phyloP scores from a whole-genome alignment of 805 yeast species.

The Wickerhamomyces subpelliculosus region DNA sequence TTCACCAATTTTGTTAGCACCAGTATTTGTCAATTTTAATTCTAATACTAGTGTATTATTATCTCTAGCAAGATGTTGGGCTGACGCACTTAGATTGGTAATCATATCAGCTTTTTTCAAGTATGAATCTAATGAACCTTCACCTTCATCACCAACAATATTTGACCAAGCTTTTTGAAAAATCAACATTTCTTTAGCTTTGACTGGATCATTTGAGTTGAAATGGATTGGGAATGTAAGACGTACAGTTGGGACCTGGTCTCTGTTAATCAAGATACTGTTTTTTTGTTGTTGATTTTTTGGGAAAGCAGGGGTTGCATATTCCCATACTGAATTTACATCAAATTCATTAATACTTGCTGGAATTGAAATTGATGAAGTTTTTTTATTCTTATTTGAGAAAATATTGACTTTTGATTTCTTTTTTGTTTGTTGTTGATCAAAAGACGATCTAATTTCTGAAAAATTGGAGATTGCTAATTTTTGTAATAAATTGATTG shows the following conservation, averaged over 20 bases:
- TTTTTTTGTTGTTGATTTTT: slow-evolving; percentile 12
- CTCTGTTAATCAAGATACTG: slow-evolving; percentile 32
- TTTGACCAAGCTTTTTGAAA: slow-evolving; percentile 44
- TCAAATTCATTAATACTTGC: slow-evolving; percentile 8
- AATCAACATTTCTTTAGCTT: slow-evolving; percentile 20
- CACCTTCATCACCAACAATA: slow-evolving; percentile 57
- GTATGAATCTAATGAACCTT: slow-evolving; percentile 38
- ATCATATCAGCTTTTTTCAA: slow-evolving; percentile 30
- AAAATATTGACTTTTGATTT: slow-evolving; percentile 5
- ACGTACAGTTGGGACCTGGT: slow-evolving; percentile 32
- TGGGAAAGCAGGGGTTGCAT: slow-evolving; percentile 19
- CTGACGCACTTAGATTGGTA: slow-evolving; percentile 34
- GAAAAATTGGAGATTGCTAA: slow-evolving; percentile 39
- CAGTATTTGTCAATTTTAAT: slow-evolving; percentile 39
- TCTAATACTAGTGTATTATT: slow-evolving; percentile 43
- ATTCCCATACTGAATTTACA: slow-evolving; percentile 12
- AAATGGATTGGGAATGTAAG: slow-evolving; percentile 36
- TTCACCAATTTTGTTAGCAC: slow-evolving; percentile 28
- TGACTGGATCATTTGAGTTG: slow-evolving; percentile 1
- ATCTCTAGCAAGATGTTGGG: slow-evolving; percentile 29
- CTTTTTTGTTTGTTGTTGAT: slow-evolving; percentile 5
- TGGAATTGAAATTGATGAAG: neutral
- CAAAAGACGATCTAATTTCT: slow-evolving; percentile 18
- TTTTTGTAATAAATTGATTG: slow-evolving; percentile 50
- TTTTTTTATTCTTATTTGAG: neutral